These are phyloP conservation scores for Neonectria neomacrospora DNA, from an alignment of 2,329 filamentous ascomycete genomes.

Conservation along the genomic window DNA sequence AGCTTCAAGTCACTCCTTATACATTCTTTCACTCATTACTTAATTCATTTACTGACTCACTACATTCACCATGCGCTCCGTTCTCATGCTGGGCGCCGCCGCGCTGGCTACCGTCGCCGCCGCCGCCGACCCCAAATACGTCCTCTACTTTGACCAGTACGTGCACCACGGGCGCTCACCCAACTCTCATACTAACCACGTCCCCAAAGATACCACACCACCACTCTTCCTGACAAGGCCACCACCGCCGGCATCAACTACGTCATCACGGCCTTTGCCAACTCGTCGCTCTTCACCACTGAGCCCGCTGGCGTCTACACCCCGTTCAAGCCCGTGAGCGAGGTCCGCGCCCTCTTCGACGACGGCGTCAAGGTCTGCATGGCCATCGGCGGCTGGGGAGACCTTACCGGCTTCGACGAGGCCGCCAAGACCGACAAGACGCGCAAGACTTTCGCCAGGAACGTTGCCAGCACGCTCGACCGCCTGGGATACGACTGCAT, in stretches of 20 bases:
- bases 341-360: conserved; percentile 63
- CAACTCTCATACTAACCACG: neutral
- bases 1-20: conserved; percentile 15
- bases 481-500: conserved; percentile 69
- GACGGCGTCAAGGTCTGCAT: conserved; percentile 69
- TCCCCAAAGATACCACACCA: conserved; percentile 53
- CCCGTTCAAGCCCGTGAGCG: conserved; percentile 64
- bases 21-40: neutral
- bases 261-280: conserved; percentile 66
- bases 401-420: conserved; percentile 65
- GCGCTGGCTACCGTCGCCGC: conserved; percentile 29
- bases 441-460: conserved; percentile 65
- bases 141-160: conserved; percentile 61
- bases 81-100: conserved; percentile 29
- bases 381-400: conserved; percentile 74
- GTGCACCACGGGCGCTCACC: conserved; percentile 24
- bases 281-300: conserved; percentile 60
- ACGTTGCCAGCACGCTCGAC: conserved; percentile 65
- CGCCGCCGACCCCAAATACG: conserved; percentile 42
- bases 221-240: conserved; percentile 49
- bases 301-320: conserved; percentile 53
- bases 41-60: neutral
- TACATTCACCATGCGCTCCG: conserved; percentile 23
- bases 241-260: conserved; percentile 61
- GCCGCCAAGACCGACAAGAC: conserved; percentile 59